Evolutionary conservation across 1,284 basidiomycete genomes (phyloP), one percentile per base, ranked within the genome.

Genomic region (Cryptococcus neoformans): DNA sequence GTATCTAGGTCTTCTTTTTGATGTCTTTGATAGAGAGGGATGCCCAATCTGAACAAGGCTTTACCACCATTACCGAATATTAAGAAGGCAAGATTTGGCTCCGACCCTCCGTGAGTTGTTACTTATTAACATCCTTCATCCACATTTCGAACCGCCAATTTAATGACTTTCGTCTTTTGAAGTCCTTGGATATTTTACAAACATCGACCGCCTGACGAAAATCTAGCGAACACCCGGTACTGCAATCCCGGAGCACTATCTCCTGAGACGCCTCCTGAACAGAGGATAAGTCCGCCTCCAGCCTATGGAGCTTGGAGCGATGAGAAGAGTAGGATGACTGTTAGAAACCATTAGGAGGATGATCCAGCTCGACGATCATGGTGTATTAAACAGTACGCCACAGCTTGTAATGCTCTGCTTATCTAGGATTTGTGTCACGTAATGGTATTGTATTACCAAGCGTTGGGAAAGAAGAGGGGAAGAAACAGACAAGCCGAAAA

Each of bases 101-200:
- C 40, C 7, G 45, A 62, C 41, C 57, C 60, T 34, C 52, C 60
- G 60, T 62, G 10, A 50, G 60, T 56, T 40, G 4, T 11, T 21
- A 17, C 34, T n/a, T 6, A 21, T 6, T 14, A n/a, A 37, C 36
- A 16, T 40, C 49, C 10, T 16, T n/a, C 1, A 49, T n/a, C 17
- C 40, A 41, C 51, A 38, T 38, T 7, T n/a, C 2, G 11, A 12
- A 49, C 2, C 2, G 21, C 21, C 21, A 21, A 21, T 21, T 21
- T 21, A 21, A 21, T 21, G 21, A 21, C 21, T 21, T 21, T 21
- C 21, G 21, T 21, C 21, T 21, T 21, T 21, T 21, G 21, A n/a
- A 62, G 61, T 12, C 51, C 61, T 12, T 62, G 61, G 61, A 56
- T 51, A 9, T 62, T 62, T 35, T 59, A 62, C 42, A 50, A 49